Evolutionary conservation across 176 grass and related monocot genomes (phyloP), one percentile per base, ranked within the genome.

Genomic region (Aegilops umbellulata): DNA sequence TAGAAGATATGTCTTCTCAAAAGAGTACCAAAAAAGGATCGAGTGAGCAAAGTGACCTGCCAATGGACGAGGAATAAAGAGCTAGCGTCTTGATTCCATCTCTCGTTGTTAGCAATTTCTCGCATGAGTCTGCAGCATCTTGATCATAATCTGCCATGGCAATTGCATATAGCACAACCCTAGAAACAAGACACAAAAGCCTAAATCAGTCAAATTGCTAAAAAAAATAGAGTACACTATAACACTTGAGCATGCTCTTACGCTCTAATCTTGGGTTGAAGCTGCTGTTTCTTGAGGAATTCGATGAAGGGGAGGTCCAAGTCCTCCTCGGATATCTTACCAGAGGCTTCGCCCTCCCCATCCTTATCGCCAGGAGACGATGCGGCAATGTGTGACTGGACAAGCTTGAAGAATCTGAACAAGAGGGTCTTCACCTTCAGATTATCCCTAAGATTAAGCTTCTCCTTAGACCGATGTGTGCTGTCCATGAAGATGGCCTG

Each of bases 111-210:
- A 98, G 68, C 70, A 94, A 89, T 80, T 75, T 94, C 27, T 90
- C 86, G 30, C 62, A 74, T 30, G 81, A 77, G 25, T 91, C 86
- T 67, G 25, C 46, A 25, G 74, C 46, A 71, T 95, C 93, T 89
- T 98, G 96, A 69, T 95, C 88, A 86, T 92, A 92, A 79, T 98
- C 84, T 34, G 90, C 90, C 87, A 98, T 89, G 51, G 81, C 86
- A 86, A 98, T 98, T 53, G 92, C 93, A 89, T 98, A 92, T 29
- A 98, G 58, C 8, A 98, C 89, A 92, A 95, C 90, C 92, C 96
- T 98, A 70, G 13, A 94, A 92, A 73, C 10, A 82, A 61, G 80
- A 24, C 13, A 32, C 60, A 38, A 4, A 75, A 34, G 14, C 41
- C 36, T 63, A 25, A 14, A 25, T 81, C 74, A 77, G 85, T 53